Conservation (phyloP, 164 flowering plant species). For the Buxus sempervirens region DNA sequence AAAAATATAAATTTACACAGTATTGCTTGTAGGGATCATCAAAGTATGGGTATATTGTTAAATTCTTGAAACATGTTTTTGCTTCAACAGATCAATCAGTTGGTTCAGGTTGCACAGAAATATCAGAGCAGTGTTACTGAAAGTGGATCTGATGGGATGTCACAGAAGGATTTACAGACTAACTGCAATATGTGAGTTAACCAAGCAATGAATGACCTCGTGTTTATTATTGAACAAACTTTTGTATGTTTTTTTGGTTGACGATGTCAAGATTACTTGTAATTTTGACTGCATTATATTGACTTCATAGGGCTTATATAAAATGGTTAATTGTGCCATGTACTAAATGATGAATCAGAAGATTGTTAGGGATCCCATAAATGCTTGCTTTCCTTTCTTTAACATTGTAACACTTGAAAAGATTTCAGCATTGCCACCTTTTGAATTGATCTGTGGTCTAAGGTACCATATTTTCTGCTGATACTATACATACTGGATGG, state of each 20-base stretch:
- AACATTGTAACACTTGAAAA: no score
- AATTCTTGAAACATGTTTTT: slow-evolving; percentile 2
- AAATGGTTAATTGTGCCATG: no score
- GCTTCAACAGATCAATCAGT: slow-evolving; percentile 33
- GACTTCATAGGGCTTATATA: background rate
- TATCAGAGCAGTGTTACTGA: slow-evolving; percentile 31
- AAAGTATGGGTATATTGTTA: no score
- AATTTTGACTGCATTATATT: background rate
- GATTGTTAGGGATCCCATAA: no score
- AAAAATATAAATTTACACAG: no score
- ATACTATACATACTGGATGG: no score
- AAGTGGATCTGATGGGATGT: slow-evolving; percentile 25
- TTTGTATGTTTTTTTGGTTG: background rate
- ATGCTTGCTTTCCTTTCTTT: no score
- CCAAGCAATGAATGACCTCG: background rate
- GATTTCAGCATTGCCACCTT: no score
- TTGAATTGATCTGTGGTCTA: no score
- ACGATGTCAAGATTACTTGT: background rate
- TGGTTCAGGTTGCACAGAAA: slow-evolving; percentile 36
- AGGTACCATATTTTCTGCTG: no score
- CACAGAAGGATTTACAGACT: slow-evolving; percentile 28
- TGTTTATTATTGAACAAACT: background rate
- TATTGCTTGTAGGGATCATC: no score
- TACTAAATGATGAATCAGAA: no score
- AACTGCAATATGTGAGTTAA: slow-evolving; percentile 34